Conservation (phyloP, 345 rosid genomes). For the Zanthoxylum bungeanum region DNA sequence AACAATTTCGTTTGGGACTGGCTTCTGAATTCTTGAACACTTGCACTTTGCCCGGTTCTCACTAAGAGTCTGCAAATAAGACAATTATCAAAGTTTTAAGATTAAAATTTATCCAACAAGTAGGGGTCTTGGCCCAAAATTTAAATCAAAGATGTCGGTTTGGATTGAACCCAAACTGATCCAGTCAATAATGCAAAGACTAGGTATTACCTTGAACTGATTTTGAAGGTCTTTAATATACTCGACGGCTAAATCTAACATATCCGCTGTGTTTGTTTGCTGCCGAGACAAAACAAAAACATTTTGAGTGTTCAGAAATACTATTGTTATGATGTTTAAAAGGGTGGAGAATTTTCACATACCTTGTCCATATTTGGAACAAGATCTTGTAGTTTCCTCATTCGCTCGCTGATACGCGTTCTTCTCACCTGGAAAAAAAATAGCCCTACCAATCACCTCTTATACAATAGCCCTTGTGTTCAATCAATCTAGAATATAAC, state of each 20-base stretch:
- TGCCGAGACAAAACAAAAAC: too few relatives aligned
- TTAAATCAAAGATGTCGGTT: too few relatives aligned
- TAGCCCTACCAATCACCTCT: background rate
- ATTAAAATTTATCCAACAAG: too few relatives aligned
- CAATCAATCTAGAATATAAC: too few relatives aligned
- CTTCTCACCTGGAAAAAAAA: slow-evolving; percentile 84
- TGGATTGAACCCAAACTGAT: too few relatives aligned
- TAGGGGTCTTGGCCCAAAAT: too few relatives aligned
- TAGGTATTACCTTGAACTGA: slow-evolving; percentile 68
- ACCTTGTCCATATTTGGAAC: slow-evolving; percentile 99
- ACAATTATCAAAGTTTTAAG: background rate
- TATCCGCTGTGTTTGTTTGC: slow-evolving; percentile 97
- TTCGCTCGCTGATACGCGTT: slow-evolving; percentile 89
- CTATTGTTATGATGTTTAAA: background rate
- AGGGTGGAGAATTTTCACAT: background rate
- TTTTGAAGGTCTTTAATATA: slow-evolving; percentile 93
- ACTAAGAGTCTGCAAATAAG: slow-evolving; percentile 48
- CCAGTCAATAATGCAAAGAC: too few relatives aligned
- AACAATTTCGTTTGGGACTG: too few relatives aligned
- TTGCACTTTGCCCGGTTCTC: slow-evolving; percentile 64
- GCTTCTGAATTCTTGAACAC: slow-evolving; percentile 42
- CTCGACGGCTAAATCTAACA: slow-evolving; percentile 95
- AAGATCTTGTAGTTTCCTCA: slow-evolving; percentile 95
- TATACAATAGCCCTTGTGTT: background rate
- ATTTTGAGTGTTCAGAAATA: background rate